Evolutionary conservation across 2,329 filamentous ascomycete species (phyloP).

Genomic region (Ascochyta viciae-villosae): DNA sequence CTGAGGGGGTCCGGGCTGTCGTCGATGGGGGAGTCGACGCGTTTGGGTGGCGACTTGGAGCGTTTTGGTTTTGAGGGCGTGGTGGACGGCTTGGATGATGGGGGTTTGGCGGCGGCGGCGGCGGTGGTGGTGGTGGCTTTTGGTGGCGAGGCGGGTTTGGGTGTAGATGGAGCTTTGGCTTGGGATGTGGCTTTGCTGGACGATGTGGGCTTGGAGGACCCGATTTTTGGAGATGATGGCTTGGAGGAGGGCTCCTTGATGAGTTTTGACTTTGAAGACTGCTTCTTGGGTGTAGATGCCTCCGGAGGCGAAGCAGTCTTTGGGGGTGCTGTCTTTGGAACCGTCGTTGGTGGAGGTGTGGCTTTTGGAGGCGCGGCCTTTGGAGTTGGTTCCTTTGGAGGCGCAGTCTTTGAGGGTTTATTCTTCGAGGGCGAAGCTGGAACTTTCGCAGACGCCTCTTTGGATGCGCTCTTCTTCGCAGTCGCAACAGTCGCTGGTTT

Average conservation of each 20-base stretch:
- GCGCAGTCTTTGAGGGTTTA: slow-evolving; percentile 1
- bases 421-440: neutral
- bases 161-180: neutral
- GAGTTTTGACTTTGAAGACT: slow-evolving; percentile 5
- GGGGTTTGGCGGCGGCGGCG: neutral
- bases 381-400: neutral
- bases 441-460: neutral
- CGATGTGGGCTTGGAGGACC: slow-evolving; percentile 2
- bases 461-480: slow-evolving; percentile 2
- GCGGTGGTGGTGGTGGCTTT: neutral
- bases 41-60: slow-evolving; percentile 10
- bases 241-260: slow-evolving; percentile 1
- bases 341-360: neutral
- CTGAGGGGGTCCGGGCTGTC: slow-evolving; percentile 6
- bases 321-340: neutral
- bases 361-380: neutral
- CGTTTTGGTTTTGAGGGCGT: slow-evolving; percentile 6
- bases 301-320: neutral
- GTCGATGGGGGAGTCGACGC: slow-evolving; percentile 8
- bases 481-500: slow-evolving; percentile 1
- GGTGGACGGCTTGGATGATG: neutral
- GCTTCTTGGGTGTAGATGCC: slow-evolving; percentile 4
- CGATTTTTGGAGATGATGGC: neutral
- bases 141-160: slow-evolving; percentile 1
- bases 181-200: slow-evolving; percentile 2